phyloP scores from a whole-genome alignment of 2,329 filamentous ascomycete genomes.

The Incumbomyces delicatus region DNA sequence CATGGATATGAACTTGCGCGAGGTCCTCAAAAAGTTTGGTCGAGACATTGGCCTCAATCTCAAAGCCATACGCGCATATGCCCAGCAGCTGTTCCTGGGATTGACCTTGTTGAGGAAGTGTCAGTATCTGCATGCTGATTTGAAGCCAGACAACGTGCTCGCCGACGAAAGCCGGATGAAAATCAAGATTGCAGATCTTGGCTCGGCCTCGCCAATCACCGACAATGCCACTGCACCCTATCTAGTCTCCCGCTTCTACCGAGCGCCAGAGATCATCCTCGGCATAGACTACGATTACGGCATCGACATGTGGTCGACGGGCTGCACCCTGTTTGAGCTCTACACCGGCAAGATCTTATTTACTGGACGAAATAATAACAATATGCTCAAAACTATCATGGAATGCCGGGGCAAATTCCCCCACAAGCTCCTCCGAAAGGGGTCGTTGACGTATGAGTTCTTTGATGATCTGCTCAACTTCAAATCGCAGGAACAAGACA shows the following conservation, averaged over 20 bases:
- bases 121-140: conserved; percentile 87
- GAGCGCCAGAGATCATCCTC: conserved; percentile 91
- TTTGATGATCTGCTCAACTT: conserved; percentile 83
- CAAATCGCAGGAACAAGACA: conserved; percentile 74
- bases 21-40: conserved; percentile 91
- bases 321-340: conserved; percentile 91
- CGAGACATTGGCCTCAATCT: conserved; percentile 89
- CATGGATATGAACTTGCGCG: conserved; percentile 79
- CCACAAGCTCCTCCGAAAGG: conserved; percentile 76
- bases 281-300: conserved; percentile 93
- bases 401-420: conserved; percentile 90
- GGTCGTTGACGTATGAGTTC: conserved; percentile 63
- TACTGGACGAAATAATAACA: conserved; percentile 89
- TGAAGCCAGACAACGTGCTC: conserved; percentile 96
- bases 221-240: conserved; percentile 92
- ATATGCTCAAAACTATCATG: conserved; percentile 95
- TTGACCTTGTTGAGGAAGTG: conserved; percentile 81
- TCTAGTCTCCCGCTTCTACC: conserved; percentile 92
- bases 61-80: conserved; percentile 75
- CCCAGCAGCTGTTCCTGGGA: conserved; percentile 87
- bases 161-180: conserved; percentile 75
- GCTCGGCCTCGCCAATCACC: conserved; percentile 83
- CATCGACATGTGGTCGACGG: conserved; percentile 96
- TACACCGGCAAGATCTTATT: conserved; percentile 98
- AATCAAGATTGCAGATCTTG: conserved; percentile 91